phyloP scores from a whole-genome alignment of 1,139 yeast genomes.

The Pichia kudriavzevii region DNA sequence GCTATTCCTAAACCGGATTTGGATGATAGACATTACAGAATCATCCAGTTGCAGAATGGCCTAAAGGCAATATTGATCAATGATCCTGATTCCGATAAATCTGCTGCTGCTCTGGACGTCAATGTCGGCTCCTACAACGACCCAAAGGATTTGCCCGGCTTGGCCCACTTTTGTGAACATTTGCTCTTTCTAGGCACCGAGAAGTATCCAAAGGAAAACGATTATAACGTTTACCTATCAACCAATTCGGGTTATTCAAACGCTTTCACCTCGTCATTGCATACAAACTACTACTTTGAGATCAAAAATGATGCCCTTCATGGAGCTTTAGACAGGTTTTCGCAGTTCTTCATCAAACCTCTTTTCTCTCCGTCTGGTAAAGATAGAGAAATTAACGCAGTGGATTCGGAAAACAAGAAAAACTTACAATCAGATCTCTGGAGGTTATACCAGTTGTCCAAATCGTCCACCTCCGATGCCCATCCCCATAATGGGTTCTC shows the following conservation, averaged over 20 bases:
- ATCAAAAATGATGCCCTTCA: constrained; percentile 66
- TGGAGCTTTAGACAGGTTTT: constrained; percentile 86
- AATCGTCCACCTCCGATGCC: constrained; percentile 56
- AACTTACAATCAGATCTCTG: constrained; percentile 84
- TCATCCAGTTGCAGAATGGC: constrained; percentile 57
- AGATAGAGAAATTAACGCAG: constrained; percentile 90
- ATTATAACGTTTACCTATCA: constrained; percentile 69
- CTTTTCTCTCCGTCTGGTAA: constrained; percentile 74
- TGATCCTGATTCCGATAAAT: constrained; percentile 79
- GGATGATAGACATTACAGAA: constrained; percentile 71
- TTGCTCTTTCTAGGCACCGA: constrained; percentile 93
- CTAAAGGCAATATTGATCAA: constrained; percentile 71
- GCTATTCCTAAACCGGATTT: constrained; percentile 49
- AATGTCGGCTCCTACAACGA: constrained; percentile 87
- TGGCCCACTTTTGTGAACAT: constrained; percentile 97
- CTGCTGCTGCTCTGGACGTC: constrained; percentile 91
- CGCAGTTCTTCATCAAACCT: constrained; percentile 87
- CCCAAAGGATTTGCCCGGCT: constrained; percentile 65
- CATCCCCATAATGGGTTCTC: constrained; percentile 76
- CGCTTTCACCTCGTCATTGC: constrained; percentile 85
- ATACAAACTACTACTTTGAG: constrained; percentile 88
- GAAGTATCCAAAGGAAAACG: constrained; percentile 88
- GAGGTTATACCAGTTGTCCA: constrained; percentile 82
- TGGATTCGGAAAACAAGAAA: constrained; percentile 92
- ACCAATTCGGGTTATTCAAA: constrained; percentile 53